Evolutionary conservation across 345 rosid species (phyloP), one percentile per base, ranked within the genome.

Genomic region (Eutrema yunnanense): DNA sequence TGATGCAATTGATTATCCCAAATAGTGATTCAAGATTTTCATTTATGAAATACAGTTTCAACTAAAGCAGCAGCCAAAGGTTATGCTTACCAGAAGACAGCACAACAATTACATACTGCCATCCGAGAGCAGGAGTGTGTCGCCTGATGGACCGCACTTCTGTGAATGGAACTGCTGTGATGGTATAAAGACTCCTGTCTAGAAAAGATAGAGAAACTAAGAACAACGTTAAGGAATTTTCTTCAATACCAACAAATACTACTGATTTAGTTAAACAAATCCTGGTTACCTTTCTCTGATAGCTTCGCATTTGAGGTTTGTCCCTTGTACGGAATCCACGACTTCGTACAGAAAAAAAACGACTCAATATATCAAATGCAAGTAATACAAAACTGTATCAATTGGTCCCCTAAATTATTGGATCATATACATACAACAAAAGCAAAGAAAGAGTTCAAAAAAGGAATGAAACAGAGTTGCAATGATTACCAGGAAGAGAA

Each of bases 301-400:
- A 88, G 71, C 80, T 83, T 87, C 2, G 90, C 87, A 58, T 78
- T 86, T 6, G 96, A 77, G 71, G 66, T 81, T 69, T 87, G 89
- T 29, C 90, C 97, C 83, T 88, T 88, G 83, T 86, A 90, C 2
- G 99, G 99, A 77, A 78, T 86, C 99, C 99, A 96, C 13, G 92
- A 86, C 99, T 92, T 19, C 22, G 22, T 19, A 19, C 22, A 32
- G n/a, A 48, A 8, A 33, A 42, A 33, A 32, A 38, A 13, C 10
- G 32, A 49, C 6, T 0, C 8, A 32, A 68, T 26, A 13, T 6
- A 29, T 72, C 27, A 62, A 72, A 73, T 47, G 29, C 38, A 48
- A 49, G 58, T 11, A 34, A 51, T 11, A 43, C 46, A 49, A 50
- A 62, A 47, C 44, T 53, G 13, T 41, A 42, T 13, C 72, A 62